Percentiles rank a stretch among this genome's conserved stretches.
Evolutionary conservation across 2,329 filamentous ascomycete genomes (phyloP).

Genomic region (Botrytis fabae): DNA sequence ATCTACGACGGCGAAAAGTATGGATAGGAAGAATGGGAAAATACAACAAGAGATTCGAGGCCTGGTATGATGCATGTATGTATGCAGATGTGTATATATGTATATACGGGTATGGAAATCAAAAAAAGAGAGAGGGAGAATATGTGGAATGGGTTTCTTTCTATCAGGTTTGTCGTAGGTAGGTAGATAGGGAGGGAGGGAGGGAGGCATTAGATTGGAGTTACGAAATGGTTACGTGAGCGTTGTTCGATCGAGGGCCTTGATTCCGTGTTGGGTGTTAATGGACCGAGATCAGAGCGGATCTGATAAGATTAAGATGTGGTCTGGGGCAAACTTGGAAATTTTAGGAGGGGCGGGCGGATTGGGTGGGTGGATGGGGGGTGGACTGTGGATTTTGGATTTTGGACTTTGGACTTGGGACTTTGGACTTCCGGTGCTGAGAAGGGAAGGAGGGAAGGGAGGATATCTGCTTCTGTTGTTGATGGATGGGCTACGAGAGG

Average conservation of each 20-base stretch:
- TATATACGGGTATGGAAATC: too few species aligned
- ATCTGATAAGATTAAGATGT: constrained; percentile 16
- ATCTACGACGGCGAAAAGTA: too few species aligned
- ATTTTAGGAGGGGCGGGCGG: too few species aligned
- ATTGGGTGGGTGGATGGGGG: not conserved
- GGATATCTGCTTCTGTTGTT: not conserved
- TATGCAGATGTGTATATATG: too few species aligned
- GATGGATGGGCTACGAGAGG: too few species aligned
- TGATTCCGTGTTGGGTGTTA: not conserved
- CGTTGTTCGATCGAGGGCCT: not conserved
- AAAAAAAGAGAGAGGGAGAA: too few species aligned
- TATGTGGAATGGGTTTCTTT: not conserved
- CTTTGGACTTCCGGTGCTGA: not conserved
- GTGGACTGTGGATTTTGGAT: too few species aligned
- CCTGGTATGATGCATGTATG: not conserved
- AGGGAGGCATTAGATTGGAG: too few species aligned
- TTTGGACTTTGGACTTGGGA: too few species aligned
- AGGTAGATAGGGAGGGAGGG: too few species aligned
- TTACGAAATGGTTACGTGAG: constrained; percentile 2
- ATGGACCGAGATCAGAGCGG: not conserved
- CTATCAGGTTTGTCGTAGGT: not conserved
- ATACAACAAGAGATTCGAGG: not conserved
- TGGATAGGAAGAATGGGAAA: too few species aligned
- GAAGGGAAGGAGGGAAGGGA: not conserved
- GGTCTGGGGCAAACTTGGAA: not conserved